Base-by-base conservation (phyloP, 176 grass and related monocot species). In the Alloteropsis semialata region DNA sequence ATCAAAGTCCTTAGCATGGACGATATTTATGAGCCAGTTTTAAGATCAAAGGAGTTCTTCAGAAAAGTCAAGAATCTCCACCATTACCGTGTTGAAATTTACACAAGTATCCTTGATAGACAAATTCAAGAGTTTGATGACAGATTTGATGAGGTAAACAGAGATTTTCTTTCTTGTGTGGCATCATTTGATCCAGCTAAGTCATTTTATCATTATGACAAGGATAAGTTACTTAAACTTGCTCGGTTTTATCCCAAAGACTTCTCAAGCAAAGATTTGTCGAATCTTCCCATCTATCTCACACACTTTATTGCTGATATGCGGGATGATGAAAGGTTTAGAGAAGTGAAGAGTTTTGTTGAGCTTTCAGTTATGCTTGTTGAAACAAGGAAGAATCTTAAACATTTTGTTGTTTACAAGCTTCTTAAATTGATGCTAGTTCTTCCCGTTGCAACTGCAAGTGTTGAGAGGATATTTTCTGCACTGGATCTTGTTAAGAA, bases 311-410 rank as follows among this genome's bases (percentile, higher is more conserved):
- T 69, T 69, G 12, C 2, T 69, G 66, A 69, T 28, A 69, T 69
- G 39, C 13, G 13, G 29, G 14, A 10, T 14, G 15, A 71, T 71
- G 24, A 46, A 46, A 71, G 68, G 68, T 71, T 71, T 71, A 45
- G 14, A 28, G 0, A 71, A 18, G 14, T 71, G 41, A 6, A 46
- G 29, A 71, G 24, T 70, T 45, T 71, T 45, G 39, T 45, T 46
- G 69, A 73, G 27, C 44, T 73, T 33, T 51, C 17, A 33, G 45
- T 73, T 21, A 73, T 73, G 69, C 44, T 73, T 73, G 69, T 73
- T 19, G 16, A 73, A 51, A 73, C 44, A 19, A 33, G 8, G 16
- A 73, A 51, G 45, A 33, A 10, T 10, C 45, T 73, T 15, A 50
- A 19, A 50, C 28, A 73, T 73, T 9, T 17, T 73, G 22, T 50